Conservation (phyloP, 2,329 filamentous ascomycete genomes). For the Xylariales sp. region DNA sequence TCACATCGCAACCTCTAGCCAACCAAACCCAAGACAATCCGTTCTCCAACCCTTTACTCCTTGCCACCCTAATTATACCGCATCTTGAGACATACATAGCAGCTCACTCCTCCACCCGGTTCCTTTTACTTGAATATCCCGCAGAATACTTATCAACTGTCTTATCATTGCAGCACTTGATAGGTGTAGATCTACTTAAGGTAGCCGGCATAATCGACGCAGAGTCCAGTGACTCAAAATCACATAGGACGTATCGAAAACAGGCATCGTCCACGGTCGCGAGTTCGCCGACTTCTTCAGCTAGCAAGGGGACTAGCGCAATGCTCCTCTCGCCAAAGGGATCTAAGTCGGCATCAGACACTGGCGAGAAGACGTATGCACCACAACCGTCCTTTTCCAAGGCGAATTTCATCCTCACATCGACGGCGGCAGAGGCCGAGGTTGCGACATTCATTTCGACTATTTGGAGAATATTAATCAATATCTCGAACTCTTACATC, state of each 20-base stretch:
- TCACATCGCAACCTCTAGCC: constrained; percentile 62
- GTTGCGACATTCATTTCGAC: constrained; percentile 65
- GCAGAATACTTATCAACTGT: constrained; percentile 67
- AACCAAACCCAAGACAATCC: constrained; percentile 65
- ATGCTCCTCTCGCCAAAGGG: constrained; percentile 33
- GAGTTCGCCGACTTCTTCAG: constrained; percentile 44
- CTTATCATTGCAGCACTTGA: constrained; percentile 66
- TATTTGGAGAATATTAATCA: constrained; percentile 62
- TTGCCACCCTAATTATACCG: constrained; percentile 69
- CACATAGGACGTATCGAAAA: constrained; percentile 33
- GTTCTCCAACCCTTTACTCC: constrained; percentile 63
- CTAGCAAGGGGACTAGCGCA: constrained; percentile 32
- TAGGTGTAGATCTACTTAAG: constrained; percentile 67
- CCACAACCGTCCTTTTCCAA: constrained; percentile 56
- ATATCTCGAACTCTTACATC: constrained; percentile 60
- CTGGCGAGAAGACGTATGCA: constrained; percentile 2
- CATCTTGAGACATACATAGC: constrained; percentile 71
- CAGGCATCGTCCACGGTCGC: constrained; percentile 24
- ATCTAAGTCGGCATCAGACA: constrained; percentile 13
- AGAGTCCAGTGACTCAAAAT: constrained; percentile 51
- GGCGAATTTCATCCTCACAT: constrained; percentile 68
- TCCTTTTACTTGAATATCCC: constrained; percentile 70
- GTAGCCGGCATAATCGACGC: constrained; percentile 67
- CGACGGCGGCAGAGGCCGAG: constrained; percentile 64
- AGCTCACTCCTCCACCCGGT: constrained; percentile 62